A percentile compares a stretch with the other conserved stretches of the same genome.
phyloP scores from a whole-genome alignment of 2,329 filamentous ascomycete genomes.

The Pseudopithomyces maydicus region DNA sequence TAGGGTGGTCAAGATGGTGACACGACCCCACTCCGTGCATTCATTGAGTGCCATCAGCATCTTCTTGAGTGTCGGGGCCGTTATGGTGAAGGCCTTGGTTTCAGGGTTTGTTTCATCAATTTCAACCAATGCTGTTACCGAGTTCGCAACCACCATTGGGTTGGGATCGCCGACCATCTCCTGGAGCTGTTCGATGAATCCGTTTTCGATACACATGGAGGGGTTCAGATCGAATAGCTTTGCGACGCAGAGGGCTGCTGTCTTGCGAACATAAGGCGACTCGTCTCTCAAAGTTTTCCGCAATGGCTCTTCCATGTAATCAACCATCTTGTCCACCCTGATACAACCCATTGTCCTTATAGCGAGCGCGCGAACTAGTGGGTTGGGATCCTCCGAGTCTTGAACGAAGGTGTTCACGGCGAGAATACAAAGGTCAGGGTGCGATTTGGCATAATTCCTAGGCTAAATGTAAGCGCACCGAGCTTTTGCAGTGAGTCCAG shows the following conservation, averaged over 20 bases:
- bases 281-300: conserved; percentile 96
- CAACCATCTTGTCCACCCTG: conserved; percentile 98
- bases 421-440: conserved; percentile 96
- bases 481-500: background rate
- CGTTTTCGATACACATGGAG: conserved; percentile 91
- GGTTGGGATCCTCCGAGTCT: conserved; percentile 98
- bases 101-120: conserved; percentile 91
- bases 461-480: conserved; percentile 12
- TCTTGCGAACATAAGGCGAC: conserved; percentile 97
- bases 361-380: conserved; percentile 88
- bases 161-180: conserved; percentile 97
- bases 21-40: conserved; percentile 97
- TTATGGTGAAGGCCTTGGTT: conserved; percentile 84
- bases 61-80: conserved; percentile 85
- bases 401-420: conserved; percentile 99
- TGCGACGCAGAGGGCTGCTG: conserved; percentile 94
- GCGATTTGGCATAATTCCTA: conserved; percentile 99
- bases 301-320: conserved; percentile 98
- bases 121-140: conserved; percentile 89
- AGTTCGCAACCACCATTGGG: conserved; percentile 98
- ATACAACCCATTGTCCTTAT: conserved; percentile 99
- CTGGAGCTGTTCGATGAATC: conserved; percentile 90
- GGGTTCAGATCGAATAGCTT: conserved; percentile 97
- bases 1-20: conserved; percentile 88
- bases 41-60: conserved; percentile 95